Evolutionary conservation across 495 filamentous ascomycete species (phyloP).

Genomic region (Aspergillus nanangensis): DNA sequence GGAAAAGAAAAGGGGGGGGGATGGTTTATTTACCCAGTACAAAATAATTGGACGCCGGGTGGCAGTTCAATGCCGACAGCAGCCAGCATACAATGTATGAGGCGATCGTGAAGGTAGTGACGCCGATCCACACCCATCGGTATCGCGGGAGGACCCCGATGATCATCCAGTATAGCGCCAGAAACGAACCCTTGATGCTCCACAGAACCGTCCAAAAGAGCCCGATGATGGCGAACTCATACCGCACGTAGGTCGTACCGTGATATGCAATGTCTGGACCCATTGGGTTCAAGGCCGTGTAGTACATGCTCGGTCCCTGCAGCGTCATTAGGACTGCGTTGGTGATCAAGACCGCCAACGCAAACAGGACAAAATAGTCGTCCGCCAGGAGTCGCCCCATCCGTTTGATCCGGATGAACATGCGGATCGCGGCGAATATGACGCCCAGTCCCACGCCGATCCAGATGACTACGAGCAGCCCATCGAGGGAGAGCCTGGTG

Average conservation of each 20-base stretch:
- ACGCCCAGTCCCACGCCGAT: constrained; percentile 28
- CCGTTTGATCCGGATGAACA: constrained; percentile 28
- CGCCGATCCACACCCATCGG: constrained; percentile 31
- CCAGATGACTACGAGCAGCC: constrained; percentile 19
- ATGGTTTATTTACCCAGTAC: constrained; percentile 20
- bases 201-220: constrained; percentile 46
- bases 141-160: constrained; percentile 34
- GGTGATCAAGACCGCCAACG: constrained; percentile 27
- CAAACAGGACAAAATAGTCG: constrained; percentile 41
- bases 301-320: constrained; percentile 38
- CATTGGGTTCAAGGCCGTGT: constrained; percentile 22
- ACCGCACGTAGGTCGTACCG: constrained; percentile 22
- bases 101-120: constrained; percentile 26
- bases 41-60: constrained; percentile 36
- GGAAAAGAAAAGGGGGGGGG: background rate
- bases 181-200: constrained; percentile 44
- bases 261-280: constrained; percentile 20
- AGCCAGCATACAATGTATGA: constrained; percentile 34
- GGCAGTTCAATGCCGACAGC: constrained; percentile 34
- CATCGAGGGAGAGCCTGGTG: constrained; percentile 7
- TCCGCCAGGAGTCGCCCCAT: constrained; percentile 27
- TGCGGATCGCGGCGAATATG: constrained; percentile 33
- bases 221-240: constrained; percentile 40
- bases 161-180: constrained; percentile 42
- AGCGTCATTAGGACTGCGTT: constrained; percentile 41